Conservation (phyloP, 2,329 filamentous ascomycete genomes). For the Paraphoma chrysanthemicola region DNA sequence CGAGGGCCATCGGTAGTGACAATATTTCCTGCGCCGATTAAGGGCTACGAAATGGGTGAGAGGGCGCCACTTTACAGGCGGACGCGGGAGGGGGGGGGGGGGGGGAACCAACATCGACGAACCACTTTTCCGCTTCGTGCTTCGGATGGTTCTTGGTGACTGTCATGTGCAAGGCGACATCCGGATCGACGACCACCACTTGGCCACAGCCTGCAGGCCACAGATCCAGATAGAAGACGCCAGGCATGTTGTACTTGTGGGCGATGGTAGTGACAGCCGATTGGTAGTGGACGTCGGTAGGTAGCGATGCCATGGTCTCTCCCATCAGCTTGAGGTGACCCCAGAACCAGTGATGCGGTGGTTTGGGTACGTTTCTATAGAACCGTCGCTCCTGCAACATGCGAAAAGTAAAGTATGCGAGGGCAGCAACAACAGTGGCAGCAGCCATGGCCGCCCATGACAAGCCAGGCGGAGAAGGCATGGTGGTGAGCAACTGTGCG, state of each 20-base stretch:
- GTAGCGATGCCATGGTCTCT: constrained; percentile 41
- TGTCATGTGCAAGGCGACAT: constrained; percentile 49
- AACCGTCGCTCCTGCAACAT: constrained; percentile 29
- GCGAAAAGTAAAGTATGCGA: constrained; percentile 25
- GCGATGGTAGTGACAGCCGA: constrained; percentile 41
- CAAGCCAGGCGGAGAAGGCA: constrained; percentile 6
- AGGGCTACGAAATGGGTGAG: constrained; percentile 4
- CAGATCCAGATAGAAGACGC: constrained; percentile 54
- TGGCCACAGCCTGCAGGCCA: constrained; percentile 49
- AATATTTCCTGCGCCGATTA: constrained; percentile 39
- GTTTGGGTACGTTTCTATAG: constrained; percentile 43
- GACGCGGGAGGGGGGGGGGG: too few relatives aligned
- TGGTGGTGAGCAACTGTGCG: neutral
- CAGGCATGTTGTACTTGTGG: constrained; percentile 43
- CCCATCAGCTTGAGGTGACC: constrained; percentile 51
- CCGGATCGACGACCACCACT: constrained; percentile 47
- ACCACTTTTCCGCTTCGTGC: constrained; percentile 22
- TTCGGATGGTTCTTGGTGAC: constrained; percentile 43
- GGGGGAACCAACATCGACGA: constrained; percentile 14
- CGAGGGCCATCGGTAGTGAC: constrained; percentile 36
- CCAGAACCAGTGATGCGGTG: constrained; percentile 51
- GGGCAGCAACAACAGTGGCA: constrained; percentile 13
- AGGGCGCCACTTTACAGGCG: neutral
- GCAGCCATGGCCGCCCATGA: constrained; percentile 21
- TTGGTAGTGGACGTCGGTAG: constrained; percentile 47